Conservation (phyloP, 2,329 filamentous ascomycete genomes). For the Cadophora sp. region DNA sequence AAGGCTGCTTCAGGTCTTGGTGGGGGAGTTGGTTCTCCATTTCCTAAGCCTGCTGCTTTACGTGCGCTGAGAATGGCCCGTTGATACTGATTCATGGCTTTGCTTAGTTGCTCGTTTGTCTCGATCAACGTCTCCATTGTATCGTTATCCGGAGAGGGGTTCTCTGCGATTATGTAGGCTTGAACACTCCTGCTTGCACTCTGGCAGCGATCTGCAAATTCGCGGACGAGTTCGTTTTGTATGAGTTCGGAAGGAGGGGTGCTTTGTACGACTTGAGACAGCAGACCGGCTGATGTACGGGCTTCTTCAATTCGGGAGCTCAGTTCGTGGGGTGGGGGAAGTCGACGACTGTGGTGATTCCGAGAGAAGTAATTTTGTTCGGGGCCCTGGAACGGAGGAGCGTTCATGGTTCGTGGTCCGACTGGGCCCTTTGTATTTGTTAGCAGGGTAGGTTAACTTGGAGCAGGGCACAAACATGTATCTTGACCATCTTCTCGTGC, state of each 20-base stretch:
- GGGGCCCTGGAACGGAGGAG: constrained; percentile 52
- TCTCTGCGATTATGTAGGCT: constrained; percentile 79
- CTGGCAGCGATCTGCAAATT: constrained; percentile 88
- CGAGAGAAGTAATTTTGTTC: constrained; percentile 65
- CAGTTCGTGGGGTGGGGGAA: constrained; percentile 78
- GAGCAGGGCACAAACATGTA: constrained; percentile 47
- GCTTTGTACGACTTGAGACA: constrained; percentile 90
- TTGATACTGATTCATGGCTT: constrained; percentile 84
- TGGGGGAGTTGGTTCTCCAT: constrained; percentile 36
- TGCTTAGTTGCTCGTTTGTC: constrained; percentile 88
- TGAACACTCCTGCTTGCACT: constrained; percentile 83
- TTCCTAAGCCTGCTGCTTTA: constrained; percentile 57
- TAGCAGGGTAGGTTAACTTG: constrained; percentile 20
- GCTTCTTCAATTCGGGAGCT: constrained; percentile 88
- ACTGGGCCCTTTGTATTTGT: constrained; percentile 36
- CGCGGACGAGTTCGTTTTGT: constrained; percentile 85
- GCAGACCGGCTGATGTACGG: constrained; percentile 84
- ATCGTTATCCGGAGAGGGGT: constrained; percentile 86
- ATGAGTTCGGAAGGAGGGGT: constrained; percentile 80
- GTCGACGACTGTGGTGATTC: constrained; percentile 52
- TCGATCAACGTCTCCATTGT: constrained; percentile 94
- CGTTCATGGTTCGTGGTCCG: constrained; percentile 51
- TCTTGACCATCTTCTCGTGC: constrained; percentile 66
- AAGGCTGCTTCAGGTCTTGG: constrained; percentile 33
- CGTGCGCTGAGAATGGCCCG: constrained; percentile 73